These are phyloP conservation scores for Vachellia collinsii DNA, from an alignment of 306 rosid genomes.

Conservation along the genomic window DNA sequence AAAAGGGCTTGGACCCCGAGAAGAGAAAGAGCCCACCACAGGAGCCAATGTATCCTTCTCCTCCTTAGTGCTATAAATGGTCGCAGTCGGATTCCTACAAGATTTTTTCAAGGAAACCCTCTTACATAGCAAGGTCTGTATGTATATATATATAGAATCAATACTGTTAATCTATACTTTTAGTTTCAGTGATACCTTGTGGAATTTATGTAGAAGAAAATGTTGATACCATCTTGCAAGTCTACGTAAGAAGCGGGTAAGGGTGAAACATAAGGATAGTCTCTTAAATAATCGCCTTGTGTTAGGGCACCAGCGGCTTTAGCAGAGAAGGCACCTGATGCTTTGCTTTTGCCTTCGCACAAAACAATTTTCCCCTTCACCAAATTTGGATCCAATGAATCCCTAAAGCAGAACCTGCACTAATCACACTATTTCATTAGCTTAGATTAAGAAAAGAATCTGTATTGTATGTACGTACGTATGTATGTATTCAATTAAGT, in stretches of 20 bases:
- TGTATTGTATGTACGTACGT: too few relatives aligned
- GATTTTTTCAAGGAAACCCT: neutral
- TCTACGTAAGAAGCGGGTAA: slow-evolving; percentile 40
- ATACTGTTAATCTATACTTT: too few relatives aligned
- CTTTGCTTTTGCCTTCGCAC: slow-evolving; percentile 18
- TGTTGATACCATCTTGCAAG: neutral
- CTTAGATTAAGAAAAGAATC: neutral
- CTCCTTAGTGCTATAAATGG: neutral
- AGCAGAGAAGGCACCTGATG: neutral
- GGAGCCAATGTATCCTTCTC: neutral
- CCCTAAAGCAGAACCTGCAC: neutral
- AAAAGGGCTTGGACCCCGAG: slow-evolving; percentile 52
- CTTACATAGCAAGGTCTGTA: neutral
- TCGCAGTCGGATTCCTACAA: neutral
- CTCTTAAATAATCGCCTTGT: neutral
- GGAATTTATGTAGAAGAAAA: slow-evolving; percentile 31
- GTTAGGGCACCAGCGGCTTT: slow-evolving; percentile 38
- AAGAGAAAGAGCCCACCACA: slow-evolving; percentile 35
- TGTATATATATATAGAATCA: too few relatives aligned
- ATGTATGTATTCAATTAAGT: neutral
- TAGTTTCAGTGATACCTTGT: slow-evolving; percentile 21
- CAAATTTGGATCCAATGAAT: slow-evolving; percentile 23
- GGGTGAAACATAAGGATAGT: neutral
- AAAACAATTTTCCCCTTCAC: slow-evolving; percentile 50
- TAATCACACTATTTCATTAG: neutral